Percentiles rank a stretch among this genome's conserved stretches.
These are phyloP conservation scores for Patellifolia procumbens DNA, from an alignment of 179 eudicot genomes.

Conservation along the genomic window DNA sequence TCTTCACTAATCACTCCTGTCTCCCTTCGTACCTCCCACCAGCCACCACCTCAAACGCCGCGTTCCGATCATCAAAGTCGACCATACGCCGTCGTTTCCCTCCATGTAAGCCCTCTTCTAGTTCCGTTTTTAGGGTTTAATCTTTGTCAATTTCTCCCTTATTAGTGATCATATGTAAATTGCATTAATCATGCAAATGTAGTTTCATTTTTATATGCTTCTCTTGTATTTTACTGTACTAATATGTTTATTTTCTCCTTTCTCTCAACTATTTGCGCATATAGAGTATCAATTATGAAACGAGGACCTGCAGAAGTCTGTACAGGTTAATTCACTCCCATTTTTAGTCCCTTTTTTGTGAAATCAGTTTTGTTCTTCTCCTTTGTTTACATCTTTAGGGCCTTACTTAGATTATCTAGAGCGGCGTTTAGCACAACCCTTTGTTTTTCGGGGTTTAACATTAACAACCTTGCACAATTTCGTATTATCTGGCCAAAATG, in stretches of 20 bases:
- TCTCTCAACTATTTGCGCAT: neutral
- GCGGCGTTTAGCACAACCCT: no score
- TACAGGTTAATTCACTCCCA: slow-evolving; percentile 14
- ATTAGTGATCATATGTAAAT: slow-evolving; percentile 6
- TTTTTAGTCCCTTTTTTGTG: neutral
- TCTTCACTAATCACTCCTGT: neutral
- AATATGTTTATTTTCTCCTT: slow-evolving; percentile 3
- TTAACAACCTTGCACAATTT: no score
- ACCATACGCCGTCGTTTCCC: neutral
- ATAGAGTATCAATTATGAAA: slow-evolving; percentile 26
- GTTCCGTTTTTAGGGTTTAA: slow-evolving; percentile 29
- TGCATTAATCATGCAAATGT: neutral
- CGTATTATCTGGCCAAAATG: no score
- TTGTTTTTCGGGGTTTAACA: no score
- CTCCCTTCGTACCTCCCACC: neutral
- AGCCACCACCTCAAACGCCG: slow-evolving; percentile 19
- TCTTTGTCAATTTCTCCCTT: neutral
- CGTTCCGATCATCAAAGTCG: slow-evolving; percentile 1
- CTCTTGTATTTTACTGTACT: neutral
- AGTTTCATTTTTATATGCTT: neutral
- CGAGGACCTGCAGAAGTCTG: slow-evolving; percentile 25
- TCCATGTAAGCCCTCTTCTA: slow-evolving; percentile 14
- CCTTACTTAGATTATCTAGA: no score
- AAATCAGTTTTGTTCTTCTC: neutral
- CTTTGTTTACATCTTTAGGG: neutral